Evolutionary conservation across 352 stramenopile genomes (phyloP), one percentile per base, ranked within the genome.

Genomic region (Saprolegnia diclina): DNA sequence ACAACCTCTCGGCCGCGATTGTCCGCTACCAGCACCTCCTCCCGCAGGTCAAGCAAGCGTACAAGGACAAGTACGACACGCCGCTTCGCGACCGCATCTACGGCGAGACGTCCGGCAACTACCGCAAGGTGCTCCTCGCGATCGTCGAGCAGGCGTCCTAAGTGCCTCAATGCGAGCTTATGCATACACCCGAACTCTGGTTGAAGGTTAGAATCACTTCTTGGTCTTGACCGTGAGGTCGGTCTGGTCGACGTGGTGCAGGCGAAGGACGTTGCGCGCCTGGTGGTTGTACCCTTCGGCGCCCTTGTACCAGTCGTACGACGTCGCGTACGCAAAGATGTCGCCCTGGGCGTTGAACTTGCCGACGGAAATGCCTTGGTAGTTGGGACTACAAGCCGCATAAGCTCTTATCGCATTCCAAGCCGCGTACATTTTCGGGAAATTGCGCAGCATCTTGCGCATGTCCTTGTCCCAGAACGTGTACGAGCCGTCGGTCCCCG

Each of bases 381-480:
- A 90, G 71, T 83, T 92, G 22, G 59, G 46, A 9, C 38, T 73
- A 71, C 4, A 55, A n/a, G 5, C n/a, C n/a, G n/a, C n/a, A n/a
- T n/a, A n/a, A n/a, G n/a, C n/a, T n/a, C n/a, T n/a, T n/a, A 5
- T 35, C 2, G 29, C 2, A 35, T 35, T 35, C 5, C 2, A 35
- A 35, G 29, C 40, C 48, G 72, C 77, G 37, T 78, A 91, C 81
- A 77, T 81, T 80, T 91, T 94, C 65, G 74, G 75, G 59, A 94
- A 95, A 10, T 77, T 79, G 81, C 98, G 99, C 59, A 99, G 86
- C 67, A 96, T 89, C 77, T 99, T 94, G 38, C 97, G 97, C 21
- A 94, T 97, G 73, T 99, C 95, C 79, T 98, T 98, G 82, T 99
- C 96, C 97, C 97, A 99, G 79, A 99, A 99, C 75, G 95, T 98